phyloP scores from a whole-genome alignment of 2,329 filamentous ascomycete genomes.

The Pseudovirgaria hyperparasitica region DNA sequence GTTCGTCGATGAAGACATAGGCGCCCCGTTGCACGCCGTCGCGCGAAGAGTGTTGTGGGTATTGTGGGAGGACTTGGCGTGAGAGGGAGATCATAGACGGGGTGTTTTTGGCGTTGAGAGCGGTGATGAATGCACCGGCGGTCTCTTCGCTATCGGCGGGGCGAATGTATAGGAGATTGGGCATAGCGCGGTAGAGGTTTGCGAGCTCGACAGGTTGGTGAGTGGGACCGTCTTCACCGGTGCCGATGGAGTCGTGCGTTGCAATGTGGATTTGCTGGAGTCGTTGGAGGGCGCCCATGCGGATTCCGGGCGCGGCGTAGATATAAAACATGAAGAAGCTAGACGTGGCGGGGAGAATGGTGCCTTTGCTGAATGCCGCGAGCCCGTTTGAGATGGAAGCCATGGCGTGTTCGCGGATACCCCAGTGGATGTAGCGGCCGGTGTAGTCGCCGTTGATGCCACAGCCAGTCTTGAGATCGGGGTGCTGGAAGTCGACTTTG shows the following conservation, averaged over 20 bases:
- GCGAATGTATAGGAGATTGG: constrained; percentile 48
- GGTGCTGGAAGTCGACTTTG: constrained; percentile 38
- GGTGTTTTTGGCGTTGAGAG: constrained; percentile 29
- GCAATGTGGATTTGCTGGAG: constrained; percentile 47
- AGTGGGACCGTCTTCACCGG: constrained; percentile 48
- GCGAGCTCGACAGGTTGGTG: constrained; percentile 49
- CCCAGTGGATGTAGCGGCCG: constrained; percentile 38
- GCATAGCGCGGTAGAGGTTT: constrained; percentile 48
- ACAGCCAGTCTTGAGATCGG: constrained; percentile 21
- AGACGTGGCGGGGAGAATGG: constrained; percentile 45
- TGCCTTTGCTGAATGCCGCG: constrained; percentile 38
- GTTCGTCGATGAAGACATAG: constrained; percentile 33
- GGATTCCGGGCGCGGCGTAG: constrained; percentile 44
- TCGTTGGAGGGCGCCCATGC: constrained; percentile 46
- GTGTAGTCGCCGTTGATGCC: constrained; percentile 42
- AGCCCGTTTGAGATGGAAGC: constrained; percentile 38
- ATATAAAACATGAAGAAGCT: constrained; percentile 54
- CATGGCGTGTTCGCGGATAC: constrained; percentile 25
- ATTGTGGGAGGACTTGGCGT: constrained; percentile 31
- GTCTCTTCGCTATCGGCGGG: constrained; percentile 47
- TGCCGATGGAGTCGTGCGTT: constrained; percentile 49
- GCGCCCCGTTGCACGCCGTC: constrained; percentile 32
- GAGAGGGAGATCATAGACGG: constrained; percentile 38
- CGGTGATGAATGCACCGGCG: constrained; percentile 40
- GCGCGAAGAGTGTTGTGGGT: constrained; percentile 25